These are phyloP conservation scores for Cucurbita maxima DNA, from an alignment of 306 rosid genomes.

Conservation along the genomic window DNA sequence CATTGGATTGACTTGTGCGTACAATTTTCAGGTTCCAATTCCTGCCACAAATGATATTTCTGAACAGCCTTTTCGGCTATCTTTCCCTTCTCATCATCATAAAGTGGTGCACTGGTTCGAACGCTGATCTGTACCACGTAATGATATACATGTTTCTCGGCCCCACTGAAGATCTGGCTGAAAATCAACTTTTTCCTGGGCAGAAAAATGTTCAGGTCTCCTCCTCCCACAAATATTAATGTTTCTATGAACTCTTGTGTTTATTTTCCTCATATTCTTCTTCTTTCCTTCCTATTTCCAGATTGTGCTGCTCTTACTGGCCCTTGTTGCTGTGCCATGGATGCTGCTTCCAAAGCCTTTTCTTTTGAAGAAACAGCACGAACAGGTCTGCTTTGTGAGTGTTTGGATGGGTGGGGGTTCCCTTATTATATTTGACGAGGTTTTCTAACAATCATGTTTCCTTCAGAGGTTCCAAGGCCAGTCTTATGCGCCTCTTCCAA, in stretches of 20 bases:
- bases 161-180: conserved; percentile 83
- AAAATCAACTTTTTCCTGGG: conserved; percentile 84
- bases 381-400: conserved; percentile 40
- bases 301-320: conserved; percentile 64
- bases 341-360: conserved; percentile 97
- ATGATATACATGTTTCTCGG: conserved; percentile 97
- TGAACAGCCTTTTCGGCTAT: conserved; percentile 86
- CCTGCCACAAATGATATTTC: conserved; percentile 78
- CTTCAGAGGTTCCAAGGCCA: conserved; percentile 75
- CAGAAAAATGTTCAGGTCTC: conserved; percentile 76
- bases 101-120: conserved; percentile 95
- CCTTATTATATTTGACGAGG: not conserved
- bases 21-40: conserved; percentile 71
- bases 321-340: conserved; percentile 89
- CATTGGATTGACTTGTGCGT: conserved; percentile 8
- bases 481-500: conserved; percentile 40
- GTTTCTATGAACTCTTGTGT: not conserved
- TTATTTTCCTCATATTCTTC: not conserved
- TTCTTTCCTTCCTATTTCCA: conserved; percentile 17
- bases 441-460: conserved; percentile 19
- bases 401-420: not conserved
- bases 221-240: not conserved
- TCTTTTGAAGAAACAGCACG: conserved; percentile 76
- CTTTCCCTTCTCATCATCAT: conserved; percentile 61
- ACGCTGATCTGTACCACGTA: conserved; percentile 83